Base-by-base conservation (phyloP, 2,329 filamentous ascomycete genomes). In the Mycosphaerella sp. region DNA sequence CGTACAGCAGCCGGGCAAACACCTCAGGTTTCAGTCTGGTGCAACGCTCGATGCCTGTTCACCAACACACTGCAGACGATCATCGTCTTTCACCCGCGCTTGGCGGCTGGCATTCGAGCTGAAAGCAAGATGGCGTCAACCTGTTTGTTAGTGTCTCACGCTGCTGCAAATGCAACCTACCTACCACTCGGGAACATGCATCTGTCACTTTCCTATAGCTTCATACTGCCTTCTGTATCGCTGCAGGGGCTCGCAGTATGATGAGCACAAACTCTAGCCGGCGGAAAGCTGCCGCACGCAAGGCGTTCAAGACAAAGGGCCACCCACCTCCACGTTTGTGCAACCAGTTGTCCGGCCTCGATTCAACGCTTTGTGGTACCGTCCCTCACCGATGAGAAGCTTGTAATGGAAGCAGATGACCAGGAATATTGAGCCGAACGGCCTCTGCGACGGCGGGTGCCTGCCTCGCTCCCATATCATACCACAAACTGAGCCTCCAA, bases 131-230 rank as follows among this genome's bases (percentile, higher is more conserved):
- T 51, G 52, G 32, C 52, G 47, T 54, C 26, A 43, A 47, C 34
- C 46, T 31, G 49, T 21, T 10, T 17, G 32, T 40, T 17, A 47
- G 23, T 42, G 42, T 55, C 36, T 49, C 46, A 45, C 32, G 21
- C 17, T 51, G 47, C 47, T 47, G 42, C 53, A 51, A 55, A 46
- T 50, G 47, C 53, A 48, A 42, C 14, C 45, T 56, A 32, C 45
- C 6, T 45, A 31, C 9, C 49, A 39, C 43, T 41, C 54, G 54
- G 54, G 21, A 50, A 41, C 45, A 43, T 39, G 45, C 51, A 51
- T 48, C 50, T 56, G 54, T 56, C 54, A 56, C 38, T 55, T 50
- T 21, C 34, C n/a, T 26, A 10, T 21, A 43, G 43, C 26, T 29
- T n/a, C 21, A 26, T 45, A 34, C 44, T 38, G 42, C 10, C 34